phyloP scores from a whole-genome alignment of 139 green algal species.

The Coelastrella sp. region DNA sequence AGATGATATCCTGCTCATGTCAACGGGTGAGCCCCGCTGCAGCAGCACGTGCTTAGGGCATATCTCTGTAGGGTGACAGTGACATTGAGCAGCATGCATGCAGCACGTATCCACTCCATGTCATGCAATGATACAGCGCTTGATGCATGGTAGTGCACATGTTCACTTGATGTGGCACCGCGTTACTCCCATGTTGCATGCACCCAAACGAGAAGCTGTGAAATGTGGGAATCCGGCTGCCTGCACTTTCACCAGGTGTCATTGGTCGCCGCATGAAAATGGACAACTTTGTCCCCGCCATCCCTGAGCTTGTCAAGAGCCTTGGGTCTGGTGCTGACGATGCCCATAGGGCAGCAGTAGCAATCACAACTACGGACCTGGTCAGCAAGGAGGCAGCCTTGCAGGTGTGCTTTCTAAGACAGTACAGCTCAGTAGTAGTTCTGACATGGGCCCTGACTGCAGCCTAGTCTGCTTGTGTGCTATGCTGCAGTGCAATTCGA shows the following conservation, averaged over 20 bases:
- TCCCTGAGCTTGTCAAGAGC: constrained; percentile 78
- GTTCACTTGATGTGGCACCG: not conserved
- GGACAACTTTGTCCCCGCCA: constrained; percentile 79
- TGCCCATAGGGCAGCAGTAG: constrained; percentile 82
- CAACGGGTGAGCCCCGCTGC: constrained; percentile 66
- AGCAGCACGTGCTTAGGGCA: not conserved
- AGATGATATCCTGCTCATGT: constrained; percentile 85
- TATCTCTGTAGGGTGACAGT: not conserved
- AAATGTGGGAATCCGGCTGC: not conserved
- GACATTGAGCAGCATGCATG: not conserved
- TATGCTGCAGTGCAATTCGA: no score
- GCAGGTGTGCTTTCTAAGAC: constrained; percentile 56
- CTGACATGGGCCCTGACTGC: no score
- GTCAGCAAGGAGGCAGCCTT: constrained; percentile 91
- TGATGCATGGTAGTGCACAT: no score
- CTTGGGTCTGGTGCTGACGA: constrained; percentile 72
- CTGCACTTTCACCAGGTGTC: constrained; percentile 73
- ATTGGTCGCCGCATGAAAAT: constrained; percentile 98
- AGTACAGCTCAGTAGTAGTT: no score
- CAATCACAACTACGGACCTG: constrained; percentile 92
- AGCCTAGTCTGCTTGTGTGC: no score
- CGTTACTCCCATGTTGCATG: not conserved
- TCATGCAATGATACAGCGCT: not conserved
- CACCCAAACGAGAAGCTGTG: not conserved
- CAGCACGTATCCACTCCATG: not conserved